Base-by-base conservation (phyloP, 768 basidiomycete species). In the Epithele typhae region DNA sequence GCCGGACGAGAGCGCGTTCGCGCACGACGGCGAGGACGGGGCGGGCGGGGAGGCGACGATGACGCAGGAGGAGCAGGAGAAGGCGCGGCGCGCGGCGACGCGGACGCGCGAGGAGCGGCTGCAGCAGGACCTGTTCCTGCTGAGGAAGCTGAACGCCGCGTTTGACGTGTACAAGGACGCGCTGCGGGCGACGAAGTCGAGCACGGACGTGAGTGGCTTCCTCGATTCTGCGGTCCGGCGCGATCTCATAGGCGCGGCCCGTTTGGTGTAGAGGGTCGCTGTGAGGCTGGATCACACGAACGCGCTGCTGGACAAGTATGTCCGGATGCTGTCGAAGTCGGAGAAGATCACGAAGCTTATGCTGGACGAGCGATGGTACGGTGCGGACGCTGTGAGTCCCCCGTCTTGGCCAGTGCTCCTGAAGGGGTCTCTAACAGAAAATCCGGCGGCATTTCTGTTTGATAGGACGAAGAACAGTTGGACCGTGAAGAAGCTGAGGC, bases 351-450 rank as follows among this genome's bases (percentile, higher is more conserved):
- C 85, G 3, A 76, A 76, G 24, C 64, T 90, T 47, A 78, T 91
- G 15, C 81, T 89, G 50, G 87, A 91, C 59, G 83, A 87, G 50
- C 68, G 77, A 48, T 91, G 85, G 85, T 68, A 76, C 44, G 88
- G 88, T 2, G 84, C 81, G 32, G 83, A 85, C 51, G 78, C 71
- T 36, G 88, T 87, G 59, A 5, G 22, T 25, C 22, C 18, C 27
- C 27, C 27, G 27, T 30, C 27, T 7, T 30, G 7, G 27, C 27
- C 14, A 7, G 14, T 30, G n/a, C n/a, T n/a, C n/a, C n/a, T n/a
- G n/a, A n/a, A n/a, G n/a, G n/a, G n/a, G n/a, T n/a, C n/a, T n/a
- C n/a, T n/a, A n/a, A n/a, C n/a, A n/a, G 7, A 30, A 30, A 7
- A 30, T 30, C 8, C 14, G 27, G 8, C 14, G 27, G 14, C 27